Evolutionary conservation across 1,139 yeast genomes (phyloP).

Genomic region (Protomyces gravidus): DNA sequence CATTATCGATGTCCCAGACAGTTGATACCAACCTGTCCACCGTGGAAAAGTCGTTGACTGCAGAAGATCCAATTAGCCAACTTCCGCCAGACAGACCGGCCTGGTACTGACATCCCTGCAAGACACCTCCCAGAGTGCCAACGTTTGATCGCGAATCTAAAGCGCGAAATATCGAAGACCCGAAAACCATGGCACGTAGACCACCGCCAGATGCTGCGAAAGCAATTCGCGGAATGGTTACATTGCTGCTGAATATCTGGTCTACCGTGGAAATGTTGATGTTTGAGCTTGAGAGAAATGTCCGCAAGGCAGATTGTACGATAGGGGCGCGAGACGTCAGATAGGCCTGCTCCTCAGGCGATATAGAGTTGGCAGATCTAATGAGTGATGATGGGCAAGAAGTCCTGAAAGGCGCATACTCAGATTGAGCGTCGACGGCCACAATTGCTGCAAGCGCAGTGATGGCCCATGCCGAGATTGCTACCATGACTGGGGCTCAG

Average conservation of each 20-base stretch:
- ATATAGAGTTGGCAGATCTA: conserved; percentile 31
- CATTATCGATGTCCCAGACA: conserved; percentile 43
- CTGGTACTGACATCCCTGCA: conserved; percentile 80
- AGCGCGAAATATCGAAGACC: conserved; percentile 84
- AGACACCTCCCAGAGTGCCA: conserved; percentile 66
- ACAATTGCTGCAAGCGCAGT: neutral
- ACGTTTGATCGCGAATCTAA: conserved; percentile 68
- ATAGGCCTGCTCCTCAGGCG: conserved; percentile 32
- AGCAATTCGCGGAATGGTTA: conserved; percentile 51
- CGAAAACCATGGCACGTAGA: conserved; percentile 80
- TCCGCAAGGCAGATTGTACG: conserved; percentile 52
- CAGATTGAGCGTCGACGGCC: conserved; percentile 38
- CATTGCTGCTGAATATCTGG: conserved; percentile 46
- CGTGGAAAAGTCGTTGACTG: conserved; percentile 36
- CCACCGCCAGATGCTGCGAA: conserved; percentile 90
- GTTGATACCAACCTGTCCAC: conserved; percentile 29
- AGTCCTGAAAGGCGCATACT: conserved; percentile 60
- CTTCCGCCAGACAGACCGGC: conserved; percentile 80
- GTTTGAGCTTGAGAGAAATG: conserved; percentile 56
- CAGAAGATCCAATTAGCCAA: conserved; percentile 71
- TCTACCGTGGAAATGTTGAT: conserved; percentile 51
- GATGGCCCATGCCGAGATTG: neutral
- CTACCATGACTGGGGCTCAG: neutral
- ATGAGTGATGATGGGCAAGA: conserved; percentile 49
- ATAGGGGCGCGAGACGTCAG: conserved; percentile 47